Percentiles rank a stretch among this genome's conserved stretches.
Evolutionary conservation across 257 asterid genomes (phyloP).

Genomic region (Ophiorrhiza pumila): DNA sequence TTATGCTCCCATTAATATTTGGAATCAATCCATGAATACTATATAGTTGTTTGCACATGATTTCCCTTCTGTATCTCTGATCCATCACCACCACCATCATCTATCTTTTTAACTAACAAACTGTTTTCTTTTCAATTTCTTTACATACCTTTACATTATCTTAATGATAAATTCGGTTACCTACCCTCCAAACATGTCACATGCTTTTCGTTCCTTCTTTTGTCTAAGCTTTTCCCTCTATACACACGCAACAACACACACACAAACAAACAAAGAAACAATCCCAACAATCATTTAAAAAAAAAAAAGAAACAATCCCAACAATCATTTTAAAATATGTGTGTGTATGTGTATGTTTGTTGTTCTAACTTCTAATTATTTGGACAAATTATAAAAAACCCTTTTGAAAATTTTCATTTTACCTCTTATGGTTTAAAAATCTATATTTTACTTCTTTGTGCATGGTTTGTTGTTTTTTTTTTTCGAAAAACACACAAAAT

Average conservation of each 20-base stretch:
- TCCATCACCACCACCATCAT: constrained; percentile 6
- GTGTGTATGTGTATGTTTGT: too few species aligned
- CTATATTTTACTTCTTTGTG: too few species aligned
- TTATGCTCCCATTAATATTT: constrained; percentile 1
- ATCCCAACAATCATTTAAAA: background rate
- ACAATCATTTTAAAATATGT: too few species aligned
- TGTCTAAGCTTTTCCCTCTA: background rate
- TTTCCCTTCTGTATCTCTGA: background rate
- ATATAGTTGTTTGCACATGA: constrained; percentile 8
- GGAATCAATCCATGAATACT: constrained; percentile 5
- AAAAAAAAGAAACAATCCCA: background rate
- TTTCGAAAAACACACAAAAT: too few species aligned
- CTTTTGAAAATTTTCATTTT: too few species aligned
- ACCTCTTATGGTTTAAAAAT: too few species aligned
- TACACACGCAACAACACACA: background rate
- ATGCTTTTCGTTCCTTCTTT: constrained; percentile 29
- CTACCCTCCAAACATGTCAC: constrained; percentile 60
- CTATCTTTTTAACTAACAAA: constrained; percentile 38
- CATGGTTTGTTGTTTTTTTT: too few species aligned
- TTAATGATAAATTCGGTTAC: constrained; percentile 29
- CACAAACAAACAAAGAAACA: background rate
- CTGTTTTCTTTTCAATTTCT: constrained; percentile 6
- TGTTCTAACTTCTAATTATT: too few species aligned
- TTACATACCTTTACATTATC: background rate
- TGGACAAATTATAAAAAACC: too few species aligned